Percentiles rank a stretch among this genome's conserved stretches.
These are phyloP conservation scores for Penicillium daleae DNA, from an alignment of 495 filamentous ascomycete species.

Conservation along the genomic window DNA sequence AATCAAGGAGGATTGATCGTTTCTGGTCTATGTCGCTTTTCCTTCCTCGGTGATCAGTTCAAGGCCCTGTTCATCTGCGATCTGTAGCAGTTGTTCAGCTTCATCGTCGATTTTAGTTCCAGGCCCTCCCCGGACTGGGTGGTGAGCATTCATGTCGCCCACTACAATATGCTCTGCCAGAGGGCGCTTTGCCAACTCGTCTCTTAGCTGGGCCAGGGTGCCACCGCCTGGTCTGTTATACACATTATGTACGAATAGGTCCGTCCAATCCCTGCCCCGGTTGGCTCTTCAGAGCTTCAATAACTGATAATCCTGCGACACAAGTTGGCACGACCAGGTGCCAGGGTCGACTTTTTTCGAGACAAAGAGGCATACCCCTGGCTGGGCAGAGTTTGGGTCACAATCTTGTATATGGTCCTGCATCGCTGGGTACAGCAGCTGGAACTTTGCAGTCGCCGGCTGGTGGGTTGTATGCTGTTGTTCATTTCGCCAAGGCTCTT, in stretches of 20 bases:
- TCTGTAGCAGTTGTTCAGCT: slow-evolving; percentile 11
- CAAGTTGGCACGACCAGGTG: slow-evolving; percentile 9
- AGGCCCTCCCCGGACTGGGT: slow-evolving; percentile 15
- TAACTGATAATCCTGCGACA: slow-evolving; percentile 9
- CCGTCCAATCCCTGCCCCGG: slow-evolving; percentile 3
- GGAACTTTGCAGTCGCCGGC: slow-evolving; percentile 6
- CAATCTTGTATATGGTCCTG: too few relatives aligned
- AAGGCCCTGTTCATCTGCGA: slow-evolving; percentile 10
- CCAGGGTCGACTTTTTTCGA: slow-evolving; percentile 12
- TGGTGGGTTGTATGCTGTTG: slow-evolving; percentile 5
- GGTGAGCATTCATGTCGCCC: slow-evolving; percentile 21
- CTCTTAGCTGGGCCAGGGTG: slow-evolving; percentile 1
- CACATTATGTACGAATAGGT: slow-evolving; percentile 19
- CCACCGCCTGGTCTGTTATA: slow-evolving; percentile 15
- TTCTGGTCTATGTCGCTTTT: slow-evolving; percentile 11
- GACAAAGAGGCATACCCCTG: slow-evolving; percentile 8
- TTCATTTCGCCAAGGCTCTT: slow-evolving; percentile 14
- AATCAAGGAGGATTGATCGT: slow-evolving; percentile 11
- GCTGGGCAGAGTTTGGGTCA: not conserved
- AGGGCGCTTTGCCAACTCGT: slow-evolving; percentile 10
- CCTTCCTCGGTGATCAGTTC: slow-evolving; percentile 12
- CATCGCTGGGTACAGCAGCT: slow-evolving; percentile 7
- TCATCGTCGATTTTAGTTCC: slow-evolving; percentile 12
- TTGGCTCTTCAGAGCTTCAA: slow-evolving; percentile 8
- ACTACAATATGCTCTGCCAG: slow-evolving; percentile 15